Evolutionary conservation across 495 filamentous ascomycete species (phyloP).

Genomic region (Penicillium silybi): DNA sequence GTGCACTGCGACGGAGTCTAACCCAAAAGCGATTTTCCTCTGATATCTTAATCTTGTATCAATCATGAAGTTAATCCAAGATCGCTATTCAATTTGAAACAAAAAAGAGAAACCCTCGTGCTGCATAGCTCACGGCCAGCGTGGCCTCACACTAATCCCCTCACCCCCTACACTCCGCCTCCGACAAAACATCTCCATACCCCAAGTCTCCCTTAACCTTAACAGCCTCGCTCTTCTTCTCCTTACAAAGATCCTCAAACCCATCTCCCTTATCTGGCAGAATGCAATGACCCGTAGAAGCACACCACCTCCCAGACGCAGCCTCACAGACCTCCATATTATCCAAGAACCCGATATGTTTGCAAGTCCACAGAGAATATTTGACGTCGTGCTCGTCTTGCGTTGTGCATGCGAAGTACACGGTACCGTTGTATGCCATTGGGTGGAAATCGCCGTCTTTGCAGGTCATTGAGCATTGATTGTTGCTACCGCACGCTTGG

Average conservation of each 20-base stretch:
- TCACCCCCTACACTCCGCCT: neutral
- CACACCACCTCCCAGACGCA: neutral
- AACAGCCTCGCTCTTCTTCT: neutral
- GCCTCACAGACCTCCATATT: neutral
- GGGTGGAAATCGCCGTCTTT: neutral
- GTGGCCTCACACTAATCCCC: neutral
- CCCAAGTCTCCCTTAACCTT: neutral
- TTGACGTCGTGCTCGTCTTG: neutral
- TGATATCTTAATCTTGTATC: neutral
- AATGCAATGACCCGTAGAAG: neutral
- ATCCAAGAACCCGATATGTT: neutral
- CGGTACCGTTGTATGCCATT: neutral
- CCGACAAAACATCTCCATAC: neutral
- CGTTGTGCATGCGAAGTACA: neutral
- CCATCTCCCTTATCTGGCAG: neutral
- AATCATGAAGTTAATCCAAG: neutral
- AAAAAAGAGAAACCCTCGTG: neutral
- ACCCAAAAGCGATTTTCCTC: neutral
- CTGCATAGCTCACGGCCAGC: neutral
- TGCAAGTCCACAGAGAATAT: neutral
- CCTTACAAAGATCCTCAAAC: neutral
- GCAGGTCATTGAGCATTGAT: neutral
- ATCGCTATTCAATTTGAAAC: neutral
- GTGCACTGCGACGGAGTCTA: neutral
- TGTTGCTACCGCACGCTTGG: neutral